These are phyloP conservation scores for Termitomyces sp. DNA, from an alignment of 768 basidiomycete species.

Conservation along the genomic window DNA sequence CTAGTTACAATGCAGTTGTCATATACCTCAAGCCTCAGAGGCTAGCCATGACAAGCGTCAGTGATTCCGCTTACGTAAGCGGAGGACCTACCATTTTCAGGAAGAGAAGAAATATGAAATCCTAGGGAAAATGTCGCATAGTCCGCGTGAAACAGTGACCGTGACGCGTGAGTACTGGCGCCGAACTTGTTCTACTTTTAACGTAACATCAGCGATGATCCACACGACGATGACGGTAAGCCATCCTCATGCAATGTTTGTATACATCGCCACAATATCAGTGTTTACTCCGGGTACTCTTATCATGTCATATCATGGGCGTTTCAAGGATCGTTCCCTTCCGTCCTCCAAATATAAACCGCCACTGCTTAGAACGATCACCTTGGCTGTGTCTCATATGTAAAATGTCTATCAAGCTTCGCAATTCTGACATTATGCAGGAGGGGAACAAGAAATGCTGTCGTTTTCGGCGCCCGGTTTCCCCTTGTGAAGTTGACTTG, in stretches of 20 bases:
- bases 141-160: not conserved
- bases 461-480: not conserved
- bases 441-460: not conserved
- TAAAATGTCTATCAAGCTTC: not conserved
- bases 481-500: not conserved
- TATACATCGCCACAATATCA: not conserved
- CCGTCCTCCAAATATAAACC: not conserved
- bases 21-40: conserved; percentile 3
- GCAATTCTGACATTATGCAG: not conserved
- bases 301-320: not conserved
- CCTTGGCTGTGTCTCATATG: not conserved
- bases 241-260: too few species aligned
- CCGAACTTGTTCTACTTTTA: not conserved
- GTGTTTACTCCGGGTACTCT: not conserved
- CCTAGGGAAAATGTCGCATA: not conserved
- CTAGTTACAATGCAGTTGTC: not conserved
- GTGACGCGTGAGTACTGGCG: not conserved
- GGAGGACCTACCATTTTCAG: not conserved
- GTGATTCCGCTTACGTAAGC: not conserved
- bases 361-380: not conserved
- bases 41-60: not conserved
- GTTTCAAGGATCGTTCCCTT: not conserved
- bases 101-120: not conserved
- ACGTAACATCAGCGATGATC: not conserved
- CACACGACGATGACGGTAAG: not conserved